phyloP scores from a whole-genome alignment of 192 early-diverging fungal genomes.

The Pilobolus umbonatus region DNA sequence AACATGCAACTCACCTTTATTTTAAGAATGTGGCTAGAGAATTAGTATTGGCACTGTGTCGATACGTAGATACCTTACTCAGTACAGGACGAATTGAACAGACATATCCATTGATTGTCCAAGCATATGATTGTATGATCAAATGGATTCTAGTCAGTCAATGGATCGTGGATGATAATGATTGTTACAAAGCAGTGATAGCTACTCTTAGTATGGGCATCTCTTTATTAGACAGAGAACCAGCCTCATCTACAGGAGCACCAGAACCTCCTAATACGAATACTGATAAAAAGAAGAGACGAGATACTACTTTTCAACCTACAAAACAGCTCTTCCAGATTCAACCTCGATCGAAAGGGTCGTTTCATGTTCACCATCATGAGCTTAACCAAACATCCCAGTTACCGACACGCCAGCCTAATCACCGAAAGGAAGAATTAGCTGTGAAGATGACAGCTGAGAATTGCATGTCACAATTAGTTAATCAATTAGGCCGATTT shows the following conservation, averaged over 20 bases:
- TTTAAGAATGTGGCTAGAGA: conserved; percentile 59
- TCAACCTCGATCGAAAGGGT: conserved; percentile 19
- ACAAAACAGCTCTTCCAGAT: conserved; percentile 36
- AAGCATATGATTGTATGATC: conserved; percentile 70
- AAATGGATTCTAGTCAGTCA: conserved; percentile 70
- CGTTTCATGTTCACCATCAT: conserved; percentile 1
- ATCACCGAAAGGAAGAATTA: conserved; percentile 41
- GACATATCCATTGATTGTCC: conserved; percentile 56
- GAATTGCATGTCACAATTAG: conserved; percentile 60
- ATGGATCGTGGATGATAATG: conserved; percentile 73
- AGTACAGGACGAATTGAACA: conserved; percentile 46
- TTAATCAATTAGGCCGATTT: conserved; percentile 70
- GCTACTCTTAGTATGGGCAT: conserved; percentile 67
- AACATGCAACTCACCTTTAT: background rate
- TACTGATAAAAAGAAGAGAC: conserved; percentile 34
- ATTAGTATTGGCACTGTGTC: conserved; percentile 63
- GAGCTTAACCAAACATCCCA: background rate
- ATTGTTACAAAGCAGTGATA: conserved; percentile 63
- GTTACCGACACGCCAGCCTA: background rate
- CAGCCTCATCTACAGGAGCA: background rate
- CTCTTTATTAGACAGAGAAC: conserved; percentile 49
- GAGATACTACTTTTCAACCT: conserved; percentile 36
- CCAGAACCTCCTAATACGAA: background rate
- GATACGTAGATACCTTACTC: conserved; percentile 66
- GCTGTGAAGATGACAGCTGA: conserved; percentile 73